Evolutionary conservation across 208 protist species (phyloP).

Genomic region (Crithidia expoeki): DNA sequence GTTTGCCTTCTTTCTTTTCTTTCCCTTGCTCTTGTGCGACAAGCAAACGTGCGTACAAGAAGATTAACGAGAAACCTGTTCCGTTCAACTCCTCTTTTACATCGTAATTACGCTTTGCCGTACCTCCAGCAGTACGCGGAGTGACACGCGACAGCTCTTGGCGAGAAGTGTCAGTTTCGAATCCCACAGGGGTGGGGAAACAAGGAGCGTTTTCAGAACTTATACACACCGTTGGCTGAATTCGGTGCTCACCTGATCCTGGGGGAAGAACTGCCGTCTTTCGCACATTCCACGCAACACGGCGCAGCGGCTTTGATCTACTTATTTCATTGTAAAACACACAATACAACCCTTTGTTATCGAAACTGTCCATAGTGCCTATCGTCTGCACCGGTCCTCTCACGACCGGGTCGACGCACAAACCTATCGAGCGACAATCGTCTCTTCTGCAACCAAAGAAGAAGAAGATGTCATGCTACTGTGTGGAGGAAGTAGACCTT

Average conservation of each 20-base stretch:
- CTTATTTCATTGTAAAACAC: no score
- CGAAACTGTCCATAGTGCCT: constrained; percentile 33
- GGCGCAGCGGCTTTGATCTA: no score
- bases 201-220: neutral
- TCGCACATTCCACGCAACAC: no score
- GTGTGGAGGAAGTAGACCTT: constrained; percentile 44
- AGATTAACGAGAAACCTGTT: no score
- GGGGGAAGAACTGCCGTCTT: no score
- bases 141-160: neutral
- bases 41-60: no score
- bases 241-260: no score
- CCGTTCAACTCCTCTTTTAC: no score
- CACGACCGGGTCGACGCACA: constrained; percentile 14
- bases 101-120: no score
- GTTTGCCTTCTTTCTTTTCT: neutral
- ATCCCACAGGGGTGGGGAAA: no score
- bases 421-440: constrained; percentile 16
- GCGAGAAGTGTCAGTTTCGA: no score
- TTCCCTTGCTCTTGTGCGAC: neutral
- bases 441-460: constrained; percentile 44
- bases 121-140: neutral
- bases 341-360: neutral
- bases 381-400: constrained; percentile 30
- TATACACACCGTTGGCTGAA: no score
- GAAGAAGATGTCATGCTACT: constrained; percentile 41